Base-by-base conservation (phyloP, 1,284 basidiomycete genomes). In the Tilletia indica region DNA sequence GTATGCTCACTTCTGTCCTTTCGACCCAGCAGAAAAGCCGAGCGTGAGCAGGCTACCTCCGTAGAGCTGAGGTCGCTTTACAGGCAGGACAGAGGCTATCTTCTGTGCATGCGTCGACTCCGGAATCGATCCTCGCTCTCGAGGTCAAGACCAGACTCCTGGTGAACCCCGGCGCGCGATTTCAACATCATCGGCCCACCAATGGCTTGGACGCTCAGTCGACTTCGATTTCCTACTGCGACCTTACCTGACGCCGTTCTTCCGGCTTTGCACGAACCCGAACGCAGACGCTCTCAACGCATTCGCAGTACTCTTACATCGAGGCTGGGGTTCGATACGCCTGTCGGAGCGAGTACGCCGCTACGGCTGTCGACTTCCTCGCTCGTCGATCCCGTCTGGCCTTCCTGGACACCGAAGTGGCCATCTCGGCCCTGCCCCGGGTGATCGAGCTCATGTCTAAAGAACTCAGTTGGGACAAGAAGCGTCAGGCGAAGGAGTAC, bases 321-420 rank as follows among this genome's bases (percentile, higher is more conserved):
- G 94, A 97, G 85, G 94, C 93, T 3, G 96, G 98, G 86, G 91
- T 95, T 11, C 90, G 91, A 72, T 97, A 97, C 85, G 95, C 94
- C 1, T 89, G 91, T 54, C 90, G 90, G 64, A 88, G 93, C 85
- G 96, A 98, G 86, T 98, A 96, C 85, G 95, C 95, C 0, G 88
- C 90, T 71, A 95, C 91, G 21, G 92, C 93, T 6, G 88, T 91
- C 75, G 96, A 99, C 86, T 93, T 98, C 81, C 89, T 98, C 80
- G 93, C 93, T 1, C 92, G 96, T 4, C 91, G 95, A 70, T 92
- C 92, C 25, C 91, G 95, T 56, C 88, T 98, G 63, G 91, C 93
- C 12, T 98, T 98, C 89, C 89, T 98, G 77, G 95, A 97, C 85
- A 91, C 91, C 1, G 91, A 92, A 80, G 92, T 92, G 0, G 91